phyloP scores from a whole-genome alignment of 2,329 filamentous ascomycete genomes.

The Fusarium solani-melongenae region DNA sequence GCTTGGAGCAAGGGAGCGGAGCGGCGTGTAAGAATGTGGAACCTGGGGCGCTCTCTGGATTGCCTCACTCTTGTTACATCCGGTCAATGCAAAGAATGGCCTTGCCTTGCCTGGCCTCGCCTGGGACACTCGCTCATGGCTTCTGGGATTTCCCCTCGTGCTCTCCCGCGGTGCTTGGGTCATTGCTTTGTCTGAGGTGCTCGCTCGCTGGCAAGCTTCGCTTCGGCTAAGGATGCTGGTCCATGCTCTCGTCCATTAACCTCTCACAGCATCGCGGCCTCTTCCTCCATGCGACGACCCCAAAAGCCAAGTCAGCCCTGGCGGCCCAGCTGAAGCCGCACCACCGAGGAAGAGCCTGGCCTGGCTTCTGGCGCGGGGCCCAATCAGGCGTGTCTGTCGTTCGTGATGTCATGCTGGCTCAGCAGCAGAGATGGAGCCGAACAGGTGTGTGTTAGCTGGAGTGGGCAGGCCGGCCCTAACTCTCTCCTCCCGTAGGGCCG shows the following conservation, averaged over 20 bases:
- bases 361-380: not conserved
- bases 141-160: slow-evolving; percentile 7
- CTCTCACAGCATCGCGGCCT: slow-evolving; percentile 26
- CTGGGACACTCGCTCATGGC: slow-evolving; percentile 1
- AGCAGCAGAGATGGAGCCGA: not conserved
- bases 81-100: slow-evolving; percentile 1
- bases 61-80: slow-evolving; percentile 34
- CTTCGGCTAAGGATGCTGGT: slow-evolving; percentile 30
- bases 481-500: slow-evolving; percentile 18
- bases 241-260: slow-evolving; percentile 30
- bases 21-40: slow-evolving; percentile 25
- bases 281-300: slow-evolving; percentile 15
- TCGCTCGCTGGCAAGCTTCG: slow-evolving; percentile 21
- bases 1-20: slow-evolving; percentile 6
- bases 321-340: slow-evolving; percentile 37
- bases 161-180: slow-evolving; percentile 21
- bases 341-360: slow-evolving; percentile 38
- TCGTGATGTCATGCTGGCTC: slow-evolving; percentile 35
- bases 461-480: slow-evolving; percentile 6
- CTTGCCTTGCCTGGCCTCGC: not conserved
- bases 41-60: slow-evolving; percentile 27
- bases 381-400: slow-evolving; percentile 21
- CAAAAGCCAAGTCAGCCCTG: slow-evolving; percentile 35
- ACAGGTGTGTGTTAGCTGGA: not conserved
- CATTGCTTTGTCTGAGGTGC: not conserved